These are phyloP conservation scores for Ganoderma boninense DNA, from an alignment of 1,284 basidiomycete genomes.

Conservation along the genomic window DNA sequence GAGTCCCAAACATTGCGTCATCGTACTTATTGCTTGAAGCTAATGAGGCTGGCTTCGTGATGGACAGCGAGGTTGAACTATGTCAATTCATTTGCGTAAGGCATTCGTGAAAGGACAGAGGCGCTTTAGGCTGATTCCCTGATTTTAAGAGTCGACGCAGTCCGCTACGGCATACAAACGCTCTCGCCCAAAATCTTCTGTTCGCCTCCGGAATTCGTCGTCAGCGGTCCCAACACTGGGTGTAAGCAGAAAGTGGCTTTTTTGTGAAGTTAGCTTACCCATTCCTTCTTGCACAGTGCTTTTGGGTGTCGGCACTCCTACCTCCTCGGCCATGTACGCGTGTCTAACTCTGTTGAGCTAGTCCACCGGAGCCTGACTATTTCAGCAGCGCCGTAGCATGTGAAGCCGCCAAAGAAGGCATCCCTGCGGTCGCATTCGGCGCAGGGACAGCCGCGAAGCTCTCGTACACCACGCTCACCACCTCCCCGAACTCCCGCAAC, in stretches of 20 bases:
- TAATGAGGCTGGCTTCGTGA: too few relatives aligned
- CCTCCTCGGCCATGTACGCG: slow-evolving; percentile 62
- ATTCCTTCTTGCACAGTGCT: slow-evolving; percentile 44
- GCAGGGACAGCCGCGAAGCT: slow-evolving; percentile 50
- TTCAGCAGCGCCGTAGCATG: slow-evolving; percentile 54
- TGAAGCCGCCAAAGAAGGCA: slow-evolving; percentile 53
- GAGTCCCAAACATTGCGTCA: too few relatives aligned
- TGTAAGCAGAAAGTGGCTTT: background rate
- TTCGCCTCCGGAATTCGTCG: slow-evolving; percentile 55
- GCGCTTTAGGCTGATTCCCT: background rate
- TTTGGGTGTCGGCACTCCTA: slow-evolving; percentile 44
- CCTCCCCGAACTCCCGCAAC: slow-evolving; percentile 41
- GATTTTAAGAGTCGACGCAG: slow-evolving; percentile 48
- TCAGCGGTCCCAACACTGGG: slow-evolving; percentile 60
- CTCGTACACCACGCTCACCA: slow-evolving; percentile 54
- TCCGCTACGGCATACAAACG: slow-evolving; percentile 54
- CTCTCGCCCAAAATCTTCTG: slow-evolving; percentile 54
- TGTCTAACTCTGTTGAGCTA: background rate
- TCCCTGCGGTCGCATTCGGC: slow-evolving; percentile 60
- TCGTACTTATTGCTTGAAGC: too few relatives aligned
- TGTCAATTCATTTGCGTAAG: slow-evolving; percentile 42
- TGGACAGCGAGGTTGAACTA: slow-evolving; percentile 47
- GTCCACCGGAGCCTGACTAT: background rate
- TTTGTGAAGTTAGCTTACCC: too few relatives aligned
- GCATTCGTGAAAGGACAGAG: background rate